Evolutionary conservation across 1,139 yeast species (phyloP).

Genomic region (Diutina neorugosa): DNA sequence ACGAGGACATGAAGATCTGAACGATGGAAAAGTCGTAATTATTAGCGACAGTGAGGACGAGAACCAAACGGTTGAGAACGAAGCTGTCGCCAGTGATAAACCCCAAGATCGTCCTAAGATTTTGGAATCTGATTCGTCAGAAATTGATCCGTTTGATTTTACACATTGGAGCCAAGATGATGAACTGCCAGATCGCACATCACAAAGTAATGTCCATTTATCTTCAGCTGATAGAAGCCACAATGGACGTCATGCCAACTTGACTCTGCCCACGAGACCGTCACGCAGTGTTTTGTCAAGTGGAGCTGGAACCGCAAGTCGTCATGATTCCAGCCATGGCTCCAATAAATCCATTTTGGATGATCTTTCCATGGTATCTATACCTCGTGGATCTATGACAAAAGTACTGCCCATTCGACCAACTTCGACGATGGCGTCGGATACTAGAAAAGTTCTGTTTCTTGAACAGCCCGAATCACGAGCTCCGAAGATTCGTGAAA

Average conservation of each 20-base stretch:
- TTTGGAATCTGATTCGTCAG: neutral
- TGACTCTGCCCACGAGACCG: neutral
- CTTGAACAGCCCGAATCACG: neutral
- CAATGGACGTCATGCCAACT: neutral
- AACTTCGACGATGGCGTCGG: neutral
- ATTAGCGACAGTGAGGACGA: neutral
- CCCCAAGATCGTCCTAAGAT: too few species aligned
- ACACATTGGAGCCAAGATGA: neutral
- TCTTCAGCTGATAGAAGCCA: neutral
- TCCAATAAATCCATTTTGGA: neutral
- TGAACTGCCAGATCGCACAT: neutral
- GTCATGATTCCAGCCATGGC: neutral
- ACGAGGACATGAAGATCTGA: neutral
- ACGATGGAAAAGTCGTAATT: neutral
- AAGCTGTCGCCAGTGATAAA: too few species aligned
- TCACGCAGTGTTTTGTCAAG: neutral
- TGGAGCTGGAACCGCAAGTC: neutral
- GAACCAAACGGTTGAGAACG: neutral
- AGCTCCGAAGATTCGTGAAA: neutral
- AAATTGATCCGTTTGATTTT: neutral
- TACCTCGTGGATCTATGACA: neutral
- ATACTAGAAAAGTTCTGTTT: neutral
- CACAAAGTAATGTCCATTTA: neutral
- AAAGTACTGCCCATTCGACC: neutral
- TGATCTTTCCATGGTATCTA: neutral